phyloP scores from a whole-genome alignment of 2,329 filamentous ascomycete species.

The Eurotiales sp. region DNA sequence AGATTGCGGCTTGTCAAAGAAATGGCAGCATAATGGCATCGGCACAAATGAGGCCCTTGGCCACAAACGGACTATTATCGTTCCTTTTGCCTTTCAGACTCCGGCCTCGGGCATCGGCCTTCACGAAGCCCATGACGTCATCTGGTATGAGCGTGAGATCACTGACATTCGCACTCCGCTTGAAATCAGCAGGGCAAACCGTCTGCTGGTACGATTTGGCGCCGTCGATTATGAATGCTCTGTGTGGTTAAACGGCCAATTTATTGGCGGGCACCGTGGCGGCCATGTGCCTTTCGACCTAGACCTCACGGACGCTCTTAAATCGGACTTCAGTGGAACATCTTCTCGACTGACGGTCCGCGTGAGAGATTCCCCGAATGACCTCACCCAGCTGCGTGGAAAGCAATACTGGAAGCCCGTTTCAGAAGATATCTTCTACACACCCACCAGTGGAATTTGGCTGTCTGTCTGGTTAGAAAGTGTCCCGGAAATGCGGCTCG shows the following conservation, averaged over 20 bases:
- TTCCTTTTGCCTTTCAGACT: constrained; percentile 64
- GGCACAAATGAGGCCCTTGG: constrained; percentile 41
- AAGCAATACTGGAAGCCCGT: constrained; percentile 62
- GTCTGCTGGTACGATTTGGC: constrained; percentile 44
- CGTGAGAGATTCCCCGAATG: constrained; percentile 61
- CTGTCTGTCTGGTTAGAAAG: constrained; percentile 66
- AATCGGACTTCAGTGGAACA: constrained; percentile 12
- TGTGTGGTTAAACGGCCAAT: constrained; percentile 55
- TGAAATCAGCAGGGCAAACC: constrained; percentile 40
- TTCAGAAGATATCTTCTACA: constrained; percentile 61
- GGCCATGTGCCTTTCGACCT: constrained; percentile 62
- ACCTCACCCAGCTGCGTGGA: constrained; percentile 62
- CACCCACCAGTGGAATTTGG: constrained; percentile 70
- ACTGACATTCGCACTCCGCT: constrained; percentile 46
- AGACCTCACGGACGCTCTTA: constrained; percentile 52
- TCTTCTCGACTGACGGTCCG: constrained; percentile 51
- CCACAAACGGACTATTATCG: constrained; percentile 56
- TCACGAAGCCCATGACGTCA: constrained; percentile 60
- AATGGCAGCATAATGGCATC: constrained; percentile 54
- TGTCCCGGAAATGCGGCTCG: constrained; percentile 51
- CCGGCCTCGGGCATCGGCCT: constrained; percentile 61
- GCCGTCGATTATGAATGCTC: constrained; percentile 50
- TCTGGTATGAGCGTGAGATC: constrained; percentile 62
- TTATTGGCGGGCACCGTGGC: constrained; percentile 52
- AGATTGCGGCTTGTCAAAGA: constrained; percentile 51